Base-by-base conservation (phyloP, 2,329 filamentous ascomycete species). In the Exophiala alcalophila region DNA sequence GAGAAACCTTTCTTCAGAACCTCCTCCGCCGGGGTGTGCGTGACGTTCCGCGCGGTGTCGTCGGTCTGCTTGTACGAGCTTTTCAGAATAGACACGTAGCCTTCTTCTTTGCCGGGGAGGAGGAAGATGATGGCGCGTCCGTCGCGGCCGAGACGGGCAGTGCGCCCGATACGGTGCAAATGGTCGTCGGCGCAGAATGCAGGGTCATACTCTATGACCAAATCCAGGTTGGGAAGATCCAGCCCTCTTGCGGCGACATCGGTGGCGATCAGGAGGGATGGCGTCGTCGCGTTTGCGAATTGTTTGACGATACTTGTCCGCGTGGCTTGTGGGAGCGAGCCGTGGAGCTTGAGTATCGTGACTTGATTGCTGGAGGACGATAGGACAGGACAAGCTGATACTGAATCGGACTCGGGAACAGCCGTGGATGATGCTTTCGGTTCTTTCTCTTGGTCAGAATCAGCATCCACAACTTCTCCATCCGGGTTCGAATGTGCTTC, bases 241-340 rank as follows among this genome's bases (percentile, higher is more conserved):
- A 98, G 81, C 69, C 92, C 92, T 60, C 92, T 87, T 14, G 92
- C 92, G 9, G 92, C 88, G 36, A 98, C 92, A 60, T 98, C 92
- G 1, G 92, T 98, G 56, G 90, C 94, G 52, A 98, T 78, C 11
- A 98, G 77, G 3, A 98, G 80, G 0, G 85, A 83, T 0, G 91
- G 84, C 14, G 86, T 78, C 19, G 76, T 79, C 61, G 81, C 84
- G 28, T 75, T 76, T 3, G 84, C 77, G 66, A 95, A 98, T 2
- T 86, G 80, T 27, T 80, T 77, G 10, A 98, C 78, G 0, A 92
- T 96, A 4, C 85, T 80, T 2, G 90, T 96, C 52, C 92, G 86
- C 24, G 91, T 80, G 2, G 86, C 79, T 62, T 98, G 92, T 2
- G 85, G 81, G 0, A 98, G 77, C 2, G 91, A 97, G 28, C 92